Conservation (phyloP, 352 stramenopile genomes). For the Globisporangium paddicum region DNA sequence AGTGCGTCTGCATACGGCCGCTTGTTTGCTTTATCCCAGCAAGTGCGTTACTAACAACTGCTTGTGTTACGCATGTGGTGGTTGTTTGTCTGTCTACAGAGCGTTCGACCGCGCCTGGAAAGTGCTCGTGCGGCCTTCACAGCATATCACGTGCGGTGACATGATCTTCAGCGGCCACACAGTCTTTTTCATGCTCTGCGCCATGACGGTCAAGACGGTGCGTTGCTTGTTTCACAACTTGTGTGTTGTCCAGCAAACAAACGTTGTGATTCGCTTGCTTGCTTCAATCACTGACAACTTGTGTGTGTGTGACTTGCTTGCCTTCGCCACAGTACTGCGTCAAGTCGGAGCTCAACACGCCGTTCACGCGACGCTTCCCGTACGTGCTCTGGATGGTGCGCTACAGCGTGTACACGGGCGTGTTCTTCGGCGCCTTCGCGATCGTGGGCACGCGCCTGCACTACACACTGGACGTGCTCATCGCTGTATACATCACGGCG, state of each 20-base stretch:
- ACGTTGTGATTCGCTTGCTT: background rate
- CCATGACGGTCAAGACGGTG: slow-evolving; percentile 58
- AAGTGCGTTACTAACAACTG: background rate
- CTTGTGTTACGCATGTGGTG: background rate
- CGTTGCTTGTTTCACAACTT: background rate
- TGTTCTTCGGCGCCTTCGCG: slow-evolving; percentile 65
- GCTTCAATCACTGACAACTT: no score
- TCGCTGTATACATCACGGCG: slow-evolving; percentile 82
- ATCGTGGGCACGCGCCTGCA: slow-evolving; percentile 84
- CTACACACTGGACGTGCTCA: slow-evolving; percentile 86
- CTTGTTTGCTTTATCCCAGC: background rate
- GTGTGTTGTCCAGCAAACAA: background rate
- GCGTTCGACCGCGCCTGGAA: slow-evolving; percentile 80
- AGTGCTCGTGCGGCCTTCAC: slow-evolving; percentile 73
- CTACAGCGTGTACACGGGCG: slow-evolving; percentile 70
- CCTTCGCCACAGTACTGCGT: slow-evolving; percentile 45
- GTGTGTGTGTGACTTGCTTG: no score
- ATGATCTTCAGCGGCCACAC: slow-evolving; percentile 89
- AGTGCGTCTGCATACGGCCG: slow-evolving; percentile 35
- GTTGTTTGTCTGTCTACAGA: slow-evolving; percentile 19
- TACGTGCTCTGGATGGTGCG: slow-evolving; percentile 78
- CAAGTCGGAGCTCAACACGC: slow-evolving; percentile 76
- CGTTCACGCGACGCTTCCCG: slow-evolving; percentile 71
- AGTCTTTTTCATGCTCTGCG: slow-evolving; percentile 83
- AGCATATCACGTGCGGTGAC: slow-evolving; percentile 87